Evolutionary conservation across 306 rosid genomes (phyloP), one percentile per base, ranked within the genome.

Genomic region (Cucurbita ficifolia): DNA sequence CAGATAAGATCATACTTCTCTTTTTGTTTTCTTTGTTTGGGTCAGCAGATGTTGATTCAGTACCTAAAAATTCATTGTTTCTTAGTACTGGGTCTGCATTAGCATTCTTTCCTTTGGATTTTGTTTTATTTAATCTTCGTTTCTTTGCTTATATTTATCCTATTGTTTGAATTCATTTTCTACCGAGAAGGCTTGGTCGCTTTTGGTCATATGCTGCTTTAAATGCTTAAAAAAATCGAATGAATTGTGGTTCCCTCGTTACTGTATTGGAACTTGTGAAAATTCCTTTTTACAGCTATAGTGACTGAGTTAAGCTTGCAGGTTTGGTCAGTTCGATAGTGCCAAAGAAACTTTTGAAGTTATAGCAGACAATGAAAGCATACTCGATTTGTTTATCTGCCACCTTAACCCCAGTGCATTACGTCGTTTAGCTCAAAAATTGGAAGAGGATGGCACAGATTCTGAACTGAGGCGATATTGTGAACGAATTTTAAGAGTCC

Each of bases 321-420:
- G 99, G 91, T 95, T 91, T 89, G 97, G 90, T 69, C 99, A 95
- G 82, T 95, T 91, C 72, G 99, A 95, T 83, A 86, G 89, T 74
- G 99, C 99, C 75, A 95, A 95, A 82, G 99, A 95, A 84, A 95
- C 96, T 33, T 95, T 95, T 83, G 96, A 95, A 83, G 96, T 89
- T 75, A 91, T 86, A 75, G 83, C 85, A 21, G 97, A 95, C 82
- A 86, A 88, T 14, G 91, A 95, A 80, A 89, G 99, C 86, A 75
- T 95, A 90, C 97, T 91, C 52, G 99, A 91, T 84, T 87, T 95
- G 77, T 95, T 89, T 81, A 85, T 95, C 80, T 91, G 99, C 88
- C 99, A 95, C 86, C 95, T 95, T 33, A 95, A 95, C 83, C 99
- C 99, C 68, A 95, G 99, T 70, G 97, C 99, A 29, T 88, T 95